Evolutionary conservation across 768 basidiomycete species (phyloP), one percentile per base, ranked within the genome.

Genomic region (Leucosporidium yakuticum): DNA sequence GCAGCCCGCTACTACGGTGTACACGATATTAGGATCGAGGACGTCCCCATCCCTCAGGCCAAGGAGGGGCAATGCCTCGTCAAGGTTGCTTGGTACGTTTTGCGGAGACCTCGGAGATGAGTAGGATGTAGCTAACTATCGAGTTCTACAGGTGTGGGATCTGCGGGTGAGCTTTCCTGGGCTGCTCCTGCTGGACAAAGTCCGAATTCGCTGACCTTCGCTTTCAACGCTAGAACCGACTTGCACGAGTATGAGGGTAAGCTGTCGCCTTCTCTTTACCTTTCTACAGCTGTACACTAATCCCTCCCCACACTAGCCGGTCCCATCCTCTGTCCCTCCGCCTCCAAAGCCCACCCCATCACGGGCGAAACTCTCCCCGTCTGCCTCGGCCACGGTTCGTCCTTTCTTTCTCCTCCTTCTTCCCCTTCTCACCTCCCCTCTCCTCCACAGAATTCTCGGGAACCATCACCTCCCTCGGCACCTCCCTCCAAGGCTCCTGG

Each of bases 1-100:
- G 82, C 82, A 50, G 81, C 81, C 32, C 79, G 81, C 58, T 82
- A 79, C 67, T 81, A 83, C 66, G 83, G 82, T 17, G 63, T 63
- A 4, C 77, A 79, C 19, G 81, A 83, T 64, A 77, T 84, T 32
- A 80, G 81, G 19, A 76, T 84, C 50, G 82, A 83, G 59, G 73
- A 82, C 32, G 78, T 82, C 15, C 75, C 78, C 2, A 51, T 60
- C 19, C 70, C 73, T 4, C 78, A 80, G 49, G 81, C 81, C 29
- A 63, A 68, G 31, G 69, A 75, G 5, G 76, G 77, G 6, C 73
- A 71, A 20, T 79, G 78, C 19, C 78, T 82, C 63, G 77, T 83
- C 15, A 83, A 83, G 72, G 76, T 83, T 65, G 83, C 82, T 74
- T 83, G 81, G 64, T 58, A 56, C 57, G 67, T 63, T 9, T 23